Percentiles rank a stretch among this genome's conserved stretches.
phyloP scores from a whole-genome alignment of 176 grass and related monocot genomes.

The Phoenix dactylifera region DNA sequence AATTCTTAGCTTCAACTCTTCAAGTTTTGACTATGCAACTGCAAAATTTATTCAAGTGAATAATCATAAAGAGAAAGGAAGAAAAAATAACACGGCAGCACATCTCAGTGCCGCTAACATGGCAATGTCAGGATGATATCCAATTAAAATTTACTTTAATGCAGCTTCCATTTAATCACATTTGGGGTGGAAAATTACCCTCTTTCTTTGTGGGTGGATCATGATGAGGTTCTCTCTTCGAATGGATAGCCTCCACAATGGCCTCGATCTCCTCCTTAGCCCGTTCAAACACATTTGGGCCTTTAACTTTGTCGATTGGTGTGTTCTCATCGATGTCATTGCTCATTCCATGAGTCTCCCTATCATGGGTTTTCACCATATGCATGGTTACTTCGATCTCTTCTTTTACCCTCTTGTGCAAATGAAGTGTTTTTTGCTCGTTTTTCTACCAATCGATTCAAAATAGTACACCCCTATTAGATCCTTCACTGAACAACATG shows the following conservation, averaged over 20 bases:
- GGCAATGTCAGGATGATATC: too few relatives aligned
- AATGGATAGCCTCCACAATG: neutral
- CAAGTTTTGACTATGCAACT: too few relatives aligned
- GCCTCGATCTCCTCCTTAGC: constrained; percentile 2
- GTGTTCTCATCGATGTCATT: neutral
- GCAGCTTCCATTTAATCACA: constrained; percentile 17
- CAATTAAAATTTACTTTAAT: neutral
- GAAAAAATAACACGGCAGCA: too few relatives aligned
- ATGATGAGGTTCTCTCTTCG: neutral
- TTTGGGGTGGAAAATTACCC: neutral
- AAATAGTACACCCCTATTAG: too few relatives aligned
- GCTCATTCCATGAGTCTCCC: constrained; percentile 1
- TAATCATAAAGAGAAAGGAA: too few relatives aligned
- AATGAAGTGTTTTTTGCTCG: neutral
- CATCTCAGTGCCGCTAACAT: too few relatives aligned
- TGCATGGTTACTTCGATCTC: neutral
- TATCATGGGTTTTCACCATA: neutral
- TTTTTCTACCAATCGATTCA: neutral
- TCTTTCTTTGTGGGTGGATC: neutral
- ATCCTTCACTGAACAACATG: too few relatives aligned
- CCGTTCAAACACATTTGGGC: neutral
- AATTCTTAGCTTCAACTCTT: too few relatives aligned
- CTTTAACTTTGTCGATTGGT: neutral
- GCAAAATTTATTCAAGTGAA: too few relatives aligned
- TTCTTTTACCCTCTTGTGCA: neutral